Evolutionary conservation across 75 land plant species (phyloP), one percentile per base, ranked within the genome.

Genomic region (Pinus tabuliformis): DNA sequence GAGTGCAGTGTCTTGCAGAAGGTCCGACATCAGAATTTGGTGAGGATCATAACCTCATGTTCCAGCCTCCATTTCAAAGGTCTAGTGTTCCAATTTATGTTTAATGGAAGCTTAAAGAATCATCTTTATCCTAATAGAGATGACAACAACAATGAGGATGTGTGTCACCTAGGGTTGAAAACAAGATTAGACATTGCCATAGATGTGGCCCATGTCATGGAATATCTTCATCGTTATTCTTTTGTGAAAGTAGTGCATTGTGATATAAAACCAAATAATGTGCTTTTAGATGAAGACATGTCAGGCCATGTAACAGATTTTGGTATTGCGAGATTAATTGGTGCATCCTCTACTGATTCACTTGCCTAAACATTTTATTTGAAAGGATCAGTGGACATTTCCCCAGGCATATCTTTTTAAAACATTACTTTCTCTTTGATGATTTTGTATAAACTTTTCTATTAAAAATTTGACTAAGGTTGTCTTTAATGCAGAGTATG

Each of bases 261-360:
- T 58, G 86, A 61, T 26, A 26, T 81, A 73, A 86, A 86, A 63
- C 88, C 88, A 3, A 83, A 80, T 71, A 86, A 86, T 59, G 49
- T 86, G 58, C 88, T 86, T 28, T 62, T 86, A 6, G 88, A 86
- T 70, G 78, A 74, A 24, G 78, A 62, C 56, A 73, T 73, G 82
- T 59, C 54, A 57, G 80, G 83, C 21, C 61, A 75, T 65, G 73
- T 86, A 12, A 73, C 73, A 1, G 88, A 86, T 59, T 86, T 76
- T 77, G 82, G 88, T 24, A 56, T 86, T 12, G 62, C 81, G 3
- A 84, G 68, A 16, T 33, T 82, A 16, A 5, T 81, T 42, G 52
- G n/a, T 37, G 54, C 45, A 3, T 62, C 71, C 21, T 45, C 26
- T 1, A 24, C 4, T 21, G 26, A 56, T 3, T 68, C 73, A 45